phyloP scores from a whole-genome alignment of 768 basidiomycete genomes.

The Hirschioporus abietinus region DNA sequence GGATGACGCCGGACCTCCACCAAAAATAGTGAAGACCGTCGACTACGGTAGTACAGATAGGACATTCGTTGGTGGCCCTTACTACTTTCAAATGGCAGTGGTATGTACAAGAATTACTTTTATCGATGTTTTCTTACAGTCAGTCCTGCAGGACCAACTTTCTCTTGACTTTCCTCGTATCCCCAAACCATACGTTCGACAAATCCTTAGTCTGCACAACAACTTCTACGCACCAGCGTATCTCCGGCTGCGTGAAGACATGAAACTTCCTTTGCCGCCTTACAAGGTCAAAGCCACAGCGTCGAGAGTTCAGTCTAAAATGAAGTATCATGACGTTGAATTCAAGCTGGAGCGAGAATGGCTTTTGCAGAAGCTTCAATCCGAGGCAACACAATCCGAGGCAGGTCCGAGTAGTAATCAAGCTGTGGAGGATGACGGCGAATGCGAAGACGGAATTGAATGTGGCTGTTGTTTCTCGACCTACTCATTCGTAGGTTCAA shows the following conservation, averaged over 20 bases:
- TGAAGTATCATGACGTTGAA: constrained; percentile 32
- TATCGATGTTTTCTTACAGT: constrained; percentile 8
- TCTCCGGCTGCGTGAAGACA: constrained; percentile 41
- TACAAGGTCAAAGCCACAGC: constrained; percentile 32
- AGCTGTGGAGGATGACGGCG: constrained; percentile 39
- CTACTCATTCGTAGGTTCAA: constrained; percentile 59
- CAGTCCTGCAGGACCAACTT: constrained; percentile 40
- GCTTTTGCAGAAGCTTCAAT: constrained; percentile 34
- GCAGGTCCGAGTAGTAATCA: constrained; percentile 24
- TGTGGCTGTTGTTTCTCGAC: constrained; percentile 83
- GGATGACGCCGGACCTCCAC: constrained; percentile 23
- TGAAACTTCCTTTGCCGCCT: constrained; percentile 25
- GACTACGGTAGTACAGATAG: constrained; percentile 53
- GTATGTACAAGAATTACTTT: constrained; percentile 28
- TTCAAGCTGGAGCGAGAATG: constrained; percentile 42
- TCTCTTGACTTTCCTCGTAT: constrained; percentile 52
- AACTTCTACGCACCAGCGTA: constrained; percentile 64
- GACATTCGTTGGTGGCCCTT: constrained; percentile 31
- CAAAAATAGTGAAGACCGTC: constrained; percentile 14
- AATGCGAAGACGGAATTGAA: constrained; percentile 61
- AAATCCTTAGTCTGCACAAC: constrained; percentile 31
- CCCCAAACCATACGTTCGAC: constrained; percentile 49
- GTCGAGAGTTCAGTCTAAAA: constrained; percentile 23
- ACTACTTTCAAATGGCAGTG: constrained; percentile 48
- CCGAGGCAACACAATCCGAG: constrained; percentile 10